A percentile compares a stretch with the other conserved stretches of the same genome.
These are phyloP conservation scores for Cyberlindnera mrakii DNA, from an alignment of 805 yeast genomes.

Conservation along the genomic window DNA sequence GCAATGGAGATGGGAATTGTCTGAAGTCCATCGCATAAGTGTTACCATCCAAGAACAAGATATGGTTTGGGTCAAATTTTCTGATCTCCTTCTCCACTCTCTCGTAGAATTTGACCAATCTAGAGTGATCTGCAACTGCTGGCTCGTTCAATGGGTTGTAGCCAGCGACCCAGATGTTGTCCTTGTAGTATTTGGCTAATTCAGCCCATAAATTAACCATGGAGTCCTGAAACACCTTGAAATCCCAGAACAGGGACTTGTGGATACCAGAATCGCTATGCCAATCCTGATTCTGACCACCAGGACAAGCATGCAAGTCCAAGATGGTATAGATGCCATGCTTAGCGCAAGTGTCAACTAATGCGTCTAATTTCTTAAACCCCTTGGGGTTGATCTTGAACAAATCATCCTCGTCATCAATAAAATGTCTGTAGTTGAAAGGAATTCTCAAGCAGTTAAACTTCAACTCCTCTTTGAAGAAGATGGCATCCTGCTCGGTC, in stretches of 20 bases:
- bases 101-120: slow-evolving; percentile 34
- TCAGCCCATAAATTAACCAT: slow-evolving; percentile 37
- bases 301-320: slow-evolving; percentile 46
- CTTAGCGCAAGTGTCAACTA: slow-evolving; percentile 38
- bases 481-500: slow-evolving; percentile 44
- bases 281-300: slow-evolving; percentile 54
- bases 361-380: slow-evolving; percentile 36
- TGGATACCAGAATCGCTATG: slow-evolving; percentile 43
- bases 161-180: slow-evolving; percentile 31
- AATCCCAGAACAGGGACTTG: slow-evolving; percentile 44
- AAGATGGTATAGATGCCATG: slow-evolving; percentile 42
- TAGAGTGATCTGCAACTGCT: slow-evolving; percentile 36
- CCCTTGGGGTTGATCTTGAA: slow-evolving; percentile 38
- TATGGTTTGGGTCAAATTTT: slow-evolving; percentile 41
- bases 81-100: slow-evolving; percentile 34
- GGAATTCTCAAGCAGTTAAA: slow-evolving; percentile 45
- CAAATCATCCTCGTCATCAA: slow-evolving; percentile 38
- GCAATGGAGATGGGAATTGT: slow-evolving; percentile 35
- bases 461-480: slow-evolving; percentile 33
- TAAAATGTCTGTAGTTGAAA: slow-evolving; percentile 44
- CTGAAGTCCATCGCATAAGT: slow-evolving; percentile 45
- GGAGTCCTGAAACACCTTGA: slow-evolving; percentile 41
- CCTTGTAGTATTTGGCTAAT: slow-evolving; percentile 40
- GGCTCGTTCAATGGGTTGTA: slow-evolving; percentile 51
- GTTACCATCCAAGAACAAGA: slow-evolving; percentile 41